Base-by-base conservation (phyloP, 768 basidiomycete species). In the Arthromyces matolae region DNA sequence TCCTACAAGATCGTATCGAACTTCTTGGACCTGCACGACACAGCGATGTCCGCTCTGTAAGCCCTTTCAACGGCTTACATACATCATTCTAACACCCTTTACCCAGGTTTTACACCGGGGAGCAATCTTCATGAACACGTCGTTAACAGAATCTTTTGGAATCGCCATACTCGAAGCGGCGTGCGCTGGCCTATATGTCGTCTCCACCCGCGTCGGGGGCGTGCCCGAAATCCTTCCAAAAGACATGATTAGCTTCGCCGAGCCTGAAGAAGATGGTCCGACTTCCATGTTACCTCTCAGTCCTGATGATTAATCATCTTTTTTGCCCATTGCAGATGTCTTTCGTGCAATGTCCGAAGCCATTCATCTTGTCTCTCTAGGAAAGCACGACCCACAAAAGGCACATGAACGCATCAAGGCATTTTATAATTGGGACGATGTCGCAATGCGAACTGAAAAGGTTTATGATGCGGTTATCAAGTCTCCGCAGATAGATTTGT, bases 131-230 rank as follows among this genome's bases (percentile, higher is more conserved):
- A 75, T 99, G 72, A 96, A 94, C 60, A 94, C 96, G 0, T 94
- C 93, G 0, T 76, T 98, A 20, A 98, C 95, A 1, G 96, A 98
- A 63, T 81, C 96, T 0, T 99, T 98, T 56, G 95, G 96, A 0
- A 98, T 95, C 54, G 90, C 89, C n/a, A 93, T 95, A 54, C 78
- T 99, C 34, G 96, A 99, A 70, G 96, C 95, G 0, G 96, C 96
- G 0, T 94, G 90, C 54, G 83, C 92, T 0, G 95, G 96, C 1
- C 75, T 97, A 13, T 95, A 95, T 60, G 87, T 97, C 41, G 95
- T 98, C 40, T 86, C 86, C 33, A 98, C 96, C 0, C 81, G 84
- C 35, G 95, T 97, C 0, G 96, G 96, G 0, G 96, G 96, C 1
- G 90, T 97, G 0, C 92, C 95, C 0, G 96, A 98, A 64, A 88